Base-by-base conservation (phyloP, 169 alveolate genomes). In the Plasmodium reichenowi region DNA sequence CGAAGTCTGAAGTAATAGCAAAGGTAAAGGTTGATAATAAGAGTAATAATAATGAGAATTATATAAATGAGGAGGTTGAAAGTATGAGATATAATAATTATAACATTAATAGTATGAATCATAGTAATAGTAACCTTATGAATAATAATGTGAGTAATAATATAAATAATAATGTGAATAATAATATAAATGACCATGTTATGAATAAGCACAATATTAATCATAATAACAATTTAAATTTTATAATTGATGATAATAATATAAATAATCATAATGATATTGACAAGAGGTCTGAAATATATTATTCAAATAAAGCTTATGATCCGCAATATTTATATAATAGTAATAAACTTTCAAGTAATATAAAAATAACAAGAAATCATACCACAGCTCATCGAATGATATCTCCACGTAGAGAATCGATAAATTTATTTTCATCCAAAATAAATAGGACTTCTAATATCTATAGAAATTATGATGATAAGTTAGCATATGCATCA, bases 1-100 rank as follows among this genome's bases (percentile, higher is more conserved):
- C 89, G 1, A 80, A 80, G 52, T 80, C 89, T 66, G 89, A 80
- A 80, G 89, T 80, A 13, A 66, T 80, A 43, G 71, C 29, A 13
- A 80, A 80, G 9, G 24, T 48, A 22, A 63, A 43, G 24, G 50
- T 24, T 52, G 54, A 52, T 9, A 47, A 20, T 9, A 22, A 47
- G n/a, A 45, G 38, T 24, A 59, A 60, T 32, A 56, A 59, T 54
- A 73, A 15, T 26, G 54, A 38, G 5, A 15, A 10, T 24, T 38
- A 38, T 38, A 38, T 38, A 38, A 38, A 38, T 38, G 47, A 38
- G 9, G 47, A 38, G 7, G 47, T 5, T 38, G 47, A 7, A 38
- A 38, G 47, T 38, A 38, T 38, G 47, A 38, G 10, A 38, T 38
- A 38, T 38, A 38, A 38, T 38, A 38, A 38, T 38, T 38, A 38